phyloP scores from a whole-genome alignment of 768 basidiomycete genomes.

The Kwoniella dendrophila region DNA sequence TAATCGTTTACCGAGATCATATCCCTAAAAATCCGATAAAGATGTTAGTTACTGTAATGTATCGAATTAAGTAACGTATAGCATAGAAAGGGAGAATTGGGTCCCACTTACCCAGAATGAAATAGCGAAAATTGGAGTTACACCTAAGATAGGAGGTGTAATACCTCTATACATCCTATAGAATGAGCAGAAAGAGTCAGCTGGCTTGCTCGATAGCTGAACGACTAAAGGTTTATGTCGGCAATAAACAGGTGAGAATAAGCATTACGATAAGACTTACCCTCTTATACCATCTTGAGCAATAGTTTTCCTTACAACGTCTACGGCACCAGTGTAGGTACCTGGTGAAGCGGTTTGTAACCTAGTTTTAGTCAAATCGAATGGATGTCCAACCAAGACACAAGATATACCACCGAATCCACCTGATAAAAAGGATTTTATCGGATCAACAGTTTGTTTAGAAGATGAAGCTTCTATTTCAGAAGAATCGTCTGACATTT shows the following conservation, averaged over 20 bases:
- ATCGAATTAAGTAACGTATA: not conserved
- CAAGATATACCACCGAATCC: constrained; percentile 77
- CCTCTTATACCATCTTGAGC: constrained; percentile 88
- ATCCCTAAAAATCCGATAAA: constrained; percentile 65
- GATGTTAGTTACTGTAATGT: no score
- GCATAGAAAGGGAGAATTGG: not conserved
- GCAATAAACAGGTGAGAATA: not conserved
- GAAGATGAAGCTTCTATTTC: constrained; percentile 31
- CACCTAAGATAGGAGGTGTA: constrained; percentile 87
- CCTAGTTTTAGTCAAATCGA: constrained; percentile 77
- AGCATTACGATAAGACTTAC: constrained; percentile 59
- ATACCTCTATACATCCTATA: constrained; percentile 61
- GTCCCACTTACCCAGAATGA: constrained; percentile 82
- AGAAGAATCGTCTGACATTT: constrained; percentile 40
- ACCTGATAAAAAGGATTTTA: constrained; percentile 89
- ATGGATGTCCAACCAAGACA: constrained; percentile 78
- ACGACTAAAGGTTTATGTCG: not conserved
- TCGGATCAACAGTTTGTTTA: constrained; percentile 51
- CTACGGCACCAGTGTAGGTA: constrained; percentile 84
- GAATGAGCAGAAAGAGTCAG: not conserved
- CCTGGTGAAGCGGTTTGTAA: constrained; percentile 89
- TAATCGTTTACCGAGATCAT: constrained; percentile 86
- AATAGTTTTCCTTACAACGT: constrained; percentile 87
- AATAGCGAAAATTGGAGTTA: constrained; percentile 96
- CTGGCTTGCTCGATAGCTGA: no score